Evolutionary conservation across 225 moss, liverwort and hornwort species (phyloP).

Genomic region (Sphagnum tenellum): DNA sequence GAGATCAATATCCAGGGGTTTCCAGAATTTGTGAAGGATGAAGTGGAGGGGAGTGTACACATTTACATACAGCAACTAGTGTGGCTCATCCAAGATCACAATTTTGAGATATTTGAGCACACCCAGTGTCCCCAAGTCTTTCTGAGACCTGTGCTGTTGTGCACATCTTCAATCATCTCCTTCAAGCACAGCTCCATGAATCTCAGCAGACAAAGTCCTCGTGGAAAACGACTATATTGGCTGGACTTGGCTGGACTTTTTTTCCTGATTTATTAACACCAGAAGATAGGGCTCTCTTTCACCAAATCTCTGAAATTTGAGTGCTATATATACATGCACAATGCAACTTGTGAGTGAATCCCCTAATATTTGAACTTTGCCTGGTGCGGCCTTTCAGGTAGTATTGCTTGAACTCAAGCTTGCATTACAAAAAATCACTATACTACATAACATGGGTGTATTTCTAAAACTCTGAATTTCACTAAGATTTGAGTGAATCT

Average conservation of each 20-base stretch:
- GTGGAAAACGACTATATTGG: constrained; percentile 18
- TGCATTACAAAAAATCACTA: no score
- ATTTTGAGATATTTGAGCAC: constrained; percentile 28
- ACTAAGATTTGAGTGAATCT: no score
- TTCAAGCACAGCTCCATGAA: constrained; percentile 12
- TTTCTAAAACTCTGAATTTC: no score
- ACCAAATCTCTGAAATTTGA: no score
- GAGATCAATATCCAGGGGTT: not conserved
- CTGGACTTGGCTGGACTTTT: constrained; percentile 9
- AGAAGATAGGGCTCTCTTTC: constrained; percentile 2
- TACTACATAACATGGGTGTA: no score
- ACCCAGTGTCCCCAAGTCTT: constrained; percentile 29
- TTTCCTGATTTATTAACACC: constrained; percentile 12
- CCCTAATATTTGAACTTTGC: no score
- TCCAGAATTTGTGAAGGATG: constrained; percentile 17
- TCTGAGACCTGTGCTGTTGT: constrained; percentile 23
- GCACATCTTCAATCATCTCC: constrained; percentile 19
- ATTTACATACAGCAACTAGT: constrained; percentile 19
- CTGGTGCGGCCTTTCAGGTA: no score
- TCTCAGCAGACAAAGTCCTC: constrained; percentile 4
- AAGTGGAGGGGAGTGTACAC: constrained; percentile 14
- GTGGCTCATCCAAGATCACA: constrained; percentile 12
- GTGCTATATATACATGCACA: no score
- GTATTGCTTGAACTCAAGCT: no score
- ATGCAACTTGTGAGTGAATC: no score